Evolutionary conservation across 768 basidiomycete genomes (phyloP), one percentile per base, ranked within the genome.

Genomic region (Lentinula lateritia): DNA sequence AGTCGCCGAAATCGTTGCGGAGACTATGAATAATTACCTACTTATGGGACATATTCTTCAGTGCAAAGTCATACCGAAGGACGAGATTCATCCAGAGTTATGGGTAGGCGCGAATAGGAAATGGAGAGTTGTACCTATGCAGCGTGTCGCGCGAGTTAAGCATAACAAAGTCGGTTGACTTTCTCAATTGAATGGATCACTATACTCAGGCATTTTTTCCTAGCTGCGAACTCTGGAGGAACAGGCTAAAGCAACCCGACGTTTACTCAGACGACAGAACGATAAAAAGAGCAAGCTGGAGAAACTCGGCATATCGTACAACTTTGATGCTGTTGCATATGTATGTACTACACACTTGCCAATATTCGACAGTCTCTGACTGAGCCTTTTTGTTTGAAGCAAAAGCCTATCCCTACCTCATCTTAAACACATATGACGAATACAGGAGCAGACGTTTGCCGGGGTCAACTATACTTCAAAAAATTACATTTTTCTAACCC

Each of bases 11-110:
- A 98, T 99, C 64, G 97, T 97, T 7, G 89, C 92, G 1, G 97
- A 98, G 69, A 98, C 96, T 50, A 98, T 98, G 97, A 87, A 99
- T 80, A 98, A 97, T 77, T 99, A 98, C 74, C 83, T 99, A 42
- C 80, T 99, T 65, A 84, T 90, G 82, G 95, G 96, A 6, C 96
- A 97, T 70, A 90, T 99, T 64, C 81, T 99, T 60, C 85, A 84
- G 48, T 98, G 96, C 79, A 90, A 92, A 74, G 73, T 95, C 56
- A 86, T 98, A 62, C 93, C 97, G 43, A 87, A 87, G 66, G 93
- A 95, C 28, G 74, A 95, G 63, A 85, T 98, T 1, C 96, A 98
- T 72, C 91, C 95, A 12, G 86, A 96, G 69, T 75, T 98, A 1
- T 99, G 97, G 97, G 79, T 95, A 10, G 96, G 97, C n/a, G 93